A percentile compares a stretch with the other conserved stretches of the same genome.
Conservation (phyloP, 2,329 filamentous ascomycete species). For the Colletotrichum euphorbiae region DNA sequence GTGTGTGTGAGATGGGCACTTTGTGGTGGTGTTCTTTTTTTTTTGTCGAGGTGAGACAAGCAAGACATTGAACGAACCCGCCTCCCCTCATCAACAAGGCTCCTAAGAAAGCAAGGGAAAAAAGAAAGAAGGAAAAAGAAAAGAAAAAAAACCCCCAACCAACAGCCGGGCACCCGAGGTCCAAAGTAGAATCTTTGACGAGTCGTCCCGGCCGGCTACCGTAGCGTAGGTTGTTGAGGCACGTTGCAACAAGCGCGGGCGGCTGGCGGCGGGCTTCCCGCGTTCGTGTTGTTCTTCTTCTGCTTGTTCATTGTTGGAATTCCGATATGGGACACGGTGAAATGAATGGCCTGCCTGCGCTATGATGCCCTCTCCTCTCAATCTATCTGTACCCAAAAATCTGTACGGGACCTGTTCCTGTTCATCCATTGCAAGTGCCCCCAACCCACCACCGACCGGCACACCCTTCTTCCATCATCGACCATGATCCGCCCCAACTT, state of each 20-base stretch:
- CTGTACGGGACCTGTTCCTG: background rate
- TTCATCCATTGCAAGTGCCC: background rate
- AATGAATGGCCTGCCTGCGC: constrained; percentile 8
- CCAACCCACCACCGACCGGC: background rate
- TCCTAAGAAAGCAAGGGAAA: no score
- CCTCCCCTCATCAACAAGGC: no score
- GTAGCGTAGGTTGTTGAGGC: constrained; percentile 20
- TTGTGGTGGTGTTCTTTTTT: background rate
- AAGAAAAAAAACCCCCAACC: constrained; percentile 10
- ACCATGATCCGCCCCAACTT: background rate
- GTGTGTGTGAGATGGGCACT: constrained; percentile 4
- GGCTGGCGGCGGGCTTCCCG: constrained; percentile 31
- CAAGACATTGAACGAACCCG: constrained; percentile 3
- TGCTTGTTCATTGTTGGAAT: background rate
- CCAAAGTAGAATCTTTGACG: background rate
- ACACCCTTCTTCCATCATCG: constrained; percentile 6
- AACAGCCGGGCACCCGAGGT: constrained; percentile 3
- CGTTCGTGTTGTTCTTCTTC: constrained; percentile 14
- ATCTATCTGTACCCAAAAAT: constrained; percentile 13
- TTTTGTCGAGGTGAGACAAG: constrained; percentile 31
- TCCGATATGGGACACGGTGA: background rate
- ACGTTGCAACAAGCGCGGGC: constrained; percentile 29
- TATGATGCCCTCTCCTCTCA: constrained; percentile 8
- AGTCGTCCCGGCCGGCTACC: background rate
- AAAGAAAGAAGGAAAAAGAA: background rate